Percentiles rank a stretch among this genome's conserved stretches.
phyloP scores from a whole-genome alignment of 129 eudicot genomes.

The Flaveria sonorensis region DNA sequence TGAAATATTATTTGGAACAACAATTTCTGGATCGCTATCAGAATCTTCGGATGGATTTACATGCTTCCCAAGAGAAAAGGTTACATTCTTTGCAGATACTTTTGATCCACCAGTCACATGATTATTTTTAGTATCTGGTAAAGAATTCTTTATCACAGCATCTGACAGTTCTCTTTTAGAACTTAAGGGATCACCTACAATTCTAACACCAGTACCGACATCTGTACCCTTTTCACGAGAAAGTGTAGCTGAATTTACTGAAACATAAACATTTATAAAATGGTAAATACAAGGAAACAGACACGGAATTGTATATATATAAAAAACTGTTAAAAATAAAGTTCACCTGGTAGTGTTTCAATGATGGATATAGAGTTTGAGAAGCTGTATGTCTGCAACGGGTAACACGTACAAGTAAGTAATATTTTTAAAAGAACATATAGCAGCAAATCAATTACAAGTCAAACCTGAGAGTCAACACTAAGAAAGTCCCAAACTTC shows the following conservation, averaged over 20 bases:
- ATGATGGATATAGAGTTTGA: constrained; percentile 80
- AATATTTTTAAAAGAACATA: constrained; percentile 10
- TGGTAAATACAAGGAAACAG: constrained; percentile 10
- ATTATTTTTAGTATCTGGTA: constrained; percentile 41
- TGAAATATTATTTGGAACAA: constrained; percentile 34
- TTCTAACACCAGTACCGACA: constrained; percentile 27
- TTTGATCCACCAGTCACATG: constrained; percentile 42
- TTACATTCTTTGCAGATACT: constrained; percentile 37
- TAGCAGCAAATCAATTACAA: constrained; percentile 21
- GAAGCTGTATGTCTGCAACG: constrained; percentile 80
- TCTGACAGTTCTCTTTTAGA: constrained; percentile 44
- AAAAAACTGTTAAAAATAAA: constrained; percentile 6
- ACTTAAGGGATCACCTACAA: constrained; percentile 43
- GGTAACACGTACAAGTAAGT: constrained; percentile 26
- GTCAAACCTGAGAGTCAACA: constrained; percentile 95
- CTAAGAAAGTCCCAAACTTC: constrained; percentile 99
- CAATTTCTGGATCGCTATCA: constrained; percentile 45
- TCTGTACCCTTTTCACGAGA: constrained; percentile 46
- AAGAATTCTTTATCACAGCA: constrained; percentile 48
- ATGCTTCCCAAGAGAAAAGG: constrained; percentile 49
- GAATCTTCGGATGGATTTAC: constrained; percentile 48
- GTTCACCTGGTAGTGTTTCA: constrained; percentile 76
- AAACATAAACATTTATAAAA: constrained; percentile 15
- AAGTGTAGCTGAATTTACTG: constrained; percentile 47
- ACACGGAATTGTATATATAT: constrained; percentile 4